Conservation (phyloP, 2,329 filamentous ascomycete species). For the Lachnellula hyalina region DNA sequence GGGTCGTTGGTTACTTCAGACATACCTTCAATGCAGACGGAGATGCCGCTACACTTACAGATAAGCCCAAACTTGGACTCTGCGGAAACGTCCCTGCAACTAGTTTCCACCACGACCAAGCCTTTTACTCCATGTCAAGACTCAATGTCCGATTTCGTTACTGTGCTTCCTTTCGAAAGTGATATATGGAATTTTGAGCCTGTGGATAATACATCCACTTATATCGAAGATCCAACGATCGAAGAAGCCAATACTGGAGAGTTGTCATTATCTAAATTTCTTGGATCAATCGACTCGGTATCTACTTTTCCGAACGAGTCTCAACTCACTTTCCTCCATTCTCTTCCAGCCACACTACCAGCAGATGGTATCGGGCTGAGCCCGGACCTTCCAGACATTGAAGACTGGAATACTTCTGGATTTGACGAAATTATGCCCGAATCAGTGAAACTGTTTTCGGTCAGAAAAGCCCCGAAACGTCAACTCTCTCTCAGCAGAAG, state of each 20-base stretch:
- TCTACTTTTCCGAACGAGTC: neutral
- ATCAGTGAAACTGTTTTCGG: constrained; percentile 8
- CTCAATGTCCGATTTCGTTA: neutral
- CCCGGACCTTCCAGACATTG: neutral
- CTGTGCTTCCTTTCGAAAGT: neutral
- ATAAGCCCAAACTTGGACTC: neutral
- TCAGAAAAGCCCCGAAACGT: neutral
- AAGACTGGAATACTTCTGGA: neutral
- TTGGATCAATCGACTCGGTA: neutral
- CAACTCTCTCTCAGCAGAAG: constrained; percentile 12
- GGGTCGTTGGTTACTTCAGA: too few relatives aligned
- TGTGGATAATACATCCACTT: neutral
- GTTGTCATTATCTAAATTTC: neutral
- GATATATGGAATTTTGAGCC: neutral
- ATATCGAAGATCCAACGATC: neutral
- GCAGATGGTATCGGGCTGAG: neutral
- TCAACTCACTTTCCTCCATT: neutral
- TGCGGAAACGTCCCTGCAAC: neutral
- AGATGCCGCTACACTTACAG: too few relatives aligned
- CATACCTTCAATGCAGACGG: neutral
- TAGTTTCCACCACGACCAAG: neutral
- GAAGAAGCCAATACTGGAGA: neutral
- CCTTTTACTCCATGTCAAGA: neutral
- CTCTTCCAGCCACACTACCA: neutral
- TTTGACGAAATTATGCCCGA: neutral